phyloP scores from a whole-genome alignment of 163 green algal species.

The Volvox carteri region DNA sequence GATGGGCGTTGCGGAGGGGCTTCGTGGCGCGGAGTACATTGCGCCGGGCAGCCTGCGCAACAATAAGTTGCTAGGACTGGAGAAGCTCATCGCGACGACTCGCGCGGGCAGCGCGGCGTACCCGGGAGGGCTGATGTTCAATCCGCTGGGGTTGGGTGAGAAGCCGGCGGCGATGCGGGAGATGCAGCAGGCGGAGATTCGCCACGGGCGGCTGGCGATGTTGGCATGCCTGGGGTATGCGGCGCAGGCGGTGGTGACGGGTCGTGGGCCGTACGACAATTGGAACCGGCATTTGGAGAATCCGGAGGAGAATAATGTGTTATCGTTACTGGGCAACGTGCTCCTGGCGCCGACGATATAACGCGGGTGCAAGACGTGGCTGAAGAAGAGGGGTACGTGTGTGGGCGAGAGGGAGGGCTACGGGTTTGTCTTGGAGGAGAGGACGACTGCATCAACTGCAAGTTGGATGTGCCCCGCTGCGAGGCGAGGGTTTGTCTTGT shows the following conservation, averaged over 20 bases:
- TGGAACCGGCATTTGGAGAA: slow-evolving; percentile 47
- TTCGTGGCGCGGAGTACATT: slow-evolving; percentile 26
- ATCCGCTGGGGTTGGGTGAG: slow-evolving; percentile 87
- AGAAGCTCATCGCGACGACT: slow-evolving; percentile 35
- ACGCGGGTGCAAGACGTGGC: too few relatives aligned
- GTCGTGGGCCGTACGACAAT: slow-evolving; percentile 41
- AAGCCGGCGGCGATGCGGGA: slow-evolving; percentile 54
- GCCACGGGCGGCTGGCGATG: slow-evolving; percentile 96
- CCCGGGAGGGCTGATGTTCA: slow-evolving; percentile 95
- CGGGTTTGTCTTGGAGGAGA: too few relatives aligned
- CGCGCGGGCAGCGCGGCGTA: slow-evolving; percentile 78
- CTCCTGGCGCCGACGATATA: background rate
- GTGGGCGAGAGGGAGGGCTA: too few relatives aligned
- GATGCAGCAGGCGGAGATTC: slow-evolving; percentile 84
- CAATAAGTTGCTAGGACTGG: background rate
- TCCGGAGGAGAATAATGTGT: slow-evolving; percentile 24
- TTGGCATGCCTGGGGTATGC: slow-evolving; percentile 69
- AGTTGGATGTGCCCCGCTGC: too few relatives aligned
- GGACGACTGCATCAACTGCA: too few relatives aligned
- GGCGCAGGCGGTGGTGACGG: slow-evolving; percentile 49
- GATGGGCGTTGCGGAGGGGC: slow-evolving; percentile 38
- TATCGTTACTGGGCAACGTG: background rate
- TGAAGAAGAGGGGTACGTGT: too few relatives aligned
- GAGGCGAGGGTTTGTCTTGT: too few relatives aligned
- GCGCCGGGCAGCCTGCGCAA: background rate